phyloP scores from a whole-genome alignment of 73 alveolate genomes.

The Paramecium primaurelia region DNA sequence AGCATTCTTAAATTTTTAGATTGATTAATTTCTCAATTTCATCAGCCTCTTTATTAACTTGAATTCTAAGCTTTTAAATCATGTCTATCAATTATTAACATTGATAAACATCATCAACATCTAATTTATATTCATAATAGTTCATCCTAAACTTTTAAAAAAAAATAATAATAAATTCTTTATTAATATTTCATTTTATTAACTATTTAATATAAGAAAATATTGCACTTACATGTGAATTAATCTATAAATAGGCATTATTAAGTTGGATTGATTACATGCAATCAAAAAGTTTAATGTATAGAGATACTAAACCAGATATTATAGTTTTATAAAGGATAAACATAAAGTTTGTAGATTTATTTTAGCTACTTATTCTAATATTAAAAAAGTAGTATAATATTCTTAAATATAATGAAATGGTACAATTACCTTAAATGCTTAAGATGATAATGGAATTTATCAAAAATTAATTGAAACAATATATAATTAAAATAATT shows the following conservation, averaged over 20 bases:
- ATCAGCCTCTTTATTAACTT: not conserved
- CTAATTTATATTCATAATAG: not conserved
- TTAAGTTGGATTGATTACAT: conserved; percentile 46
- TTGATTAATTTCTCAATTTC: not conserved
- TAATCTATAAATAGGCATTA: conserved; percentile 17
- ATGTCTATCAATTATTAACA: not conserved
- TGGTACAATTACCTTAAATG: not conserved
- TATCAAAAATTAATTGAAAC: not conserved
- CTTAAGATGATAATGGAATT: conserved; percentile 20
- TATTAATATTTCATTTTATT: no score
- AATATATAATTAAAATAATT: not conserved
- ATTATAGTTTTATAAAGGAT: not conserved
- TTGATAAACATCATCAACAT: not conserved
- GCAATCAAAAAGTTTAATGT: conserved; percentile 53
- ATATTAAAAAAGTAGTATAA: conserved; percentile 21
- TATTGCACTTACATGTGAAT: not conserved
- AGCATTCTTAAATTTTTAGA: not conserved
- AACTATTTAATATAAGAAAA: no score
- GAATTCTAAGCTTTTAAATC: not conserved
- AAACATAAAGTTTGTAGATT: conserved; percentile 46
- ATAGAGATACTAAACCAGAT: conserved; percentile 60
- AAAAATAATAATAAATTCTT: not conserved
- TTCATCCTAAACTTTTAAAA: not conserved
- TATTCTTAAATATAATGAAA: not conserved
- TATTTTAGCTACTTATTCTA: conserved; percentile 57